Conservation (phyloP, 352 stramenopile genomes). For the Globisporangium nagaii region DNA sequence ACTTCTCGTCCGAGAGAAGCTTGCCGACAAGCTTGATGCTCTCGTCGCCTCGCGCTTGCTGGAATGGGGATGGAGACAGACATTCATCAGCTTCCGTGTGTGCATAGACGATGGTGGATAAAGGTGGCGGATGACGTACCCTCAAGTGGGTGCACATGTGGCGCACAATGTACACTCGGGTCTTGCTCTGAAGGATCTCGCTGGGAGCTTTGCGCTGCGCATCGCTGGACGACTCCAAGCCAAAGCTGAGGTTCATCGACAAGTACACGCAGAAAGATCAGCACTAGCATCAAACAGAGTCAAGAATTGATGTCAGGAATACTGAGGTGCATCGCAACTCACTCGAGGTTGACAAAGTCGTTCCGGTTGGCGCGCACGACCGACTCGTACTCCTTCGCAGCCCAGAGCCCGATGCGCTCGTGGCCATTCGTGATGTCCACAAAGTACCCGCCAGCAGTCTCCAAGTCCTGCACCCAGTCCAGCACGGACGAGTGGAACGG, state of each 20-base stretch:
- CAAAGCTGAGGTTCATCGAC: constrained; percentile 31
- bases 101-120: too few species aligned
- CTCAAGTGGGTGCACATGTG: constrained; percentile 70
- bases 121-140: constrained; percentile 24
- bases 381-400: constrained; percentile 46
- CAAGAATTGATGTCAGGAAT: background rate
- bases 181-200: constrained; percentile 16
- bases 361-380: constrained; percentile 37
- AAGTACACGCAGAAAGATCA: background rate
- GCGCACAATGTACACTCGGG: constrained; percentile 68
- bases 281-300: background rate
- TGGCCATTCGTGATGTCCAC: constrained; percentile 51
- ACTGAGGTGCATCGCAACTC: constrained; percentile 6
- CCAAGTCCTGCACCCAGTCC: constrained; percentile 61
- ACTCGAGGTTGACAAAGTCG: constrained; percentile 73
- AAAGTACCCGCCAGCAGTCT: constrained; percentile 40
- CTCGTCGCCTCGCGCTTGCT: constrained; percentile 51
- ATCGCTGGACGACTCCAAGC: constrained; percentile 28
- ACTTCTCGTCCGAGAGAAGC: constrained; percentile 58
- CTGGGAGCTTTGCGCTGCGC: constrained; percentile 8
- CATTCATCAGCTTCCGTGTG: too few species aligned
- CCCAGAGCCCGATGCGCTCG: constrained; percentile 54
- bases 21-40: constrained; percentile 51
- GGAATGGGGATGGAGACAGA: background rate
- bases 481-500: constrained; percentile 75